Base-by-base conservation (phyloP, 257 asterid genomes). In the Craterostigma plantagineum region DNA sequence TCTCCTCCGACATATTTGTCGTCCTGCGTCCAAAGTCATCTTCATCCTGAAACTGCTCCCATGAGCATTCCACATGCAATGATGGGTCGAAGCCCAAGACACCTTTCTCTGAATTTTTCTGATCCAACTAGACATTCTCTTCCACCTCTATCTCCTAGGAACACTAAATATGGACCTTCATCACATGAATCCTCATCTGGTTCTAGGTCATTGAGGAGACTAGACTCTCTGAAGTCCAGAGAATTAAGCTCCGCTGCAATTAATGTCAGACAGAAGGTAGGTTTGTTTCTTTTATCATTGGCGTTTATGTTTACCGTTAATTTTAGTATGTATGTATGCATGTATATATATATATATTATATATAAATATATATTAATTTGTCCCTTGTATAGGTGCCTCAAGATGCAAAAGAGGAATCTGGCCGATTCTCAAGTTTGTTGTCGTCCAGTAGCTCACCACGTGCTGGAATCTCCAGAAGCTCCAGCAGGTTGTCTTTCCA, bases 401-500 rank as follows among this genome's bases (percentile, higher is more conserved):
- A 92, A 61, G 98, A 87, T 54, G 52, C 75, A 33, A 87, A 71
- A 59, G 86, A 83, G 58, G 98, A 90, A 63, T 90, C 95, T n/a
- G 98, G 98, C 36, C 68, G 95, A 59, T 90, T 77, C 59, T 81
- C 95, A 10, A 72, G 93, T 48, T 68, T 77, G 76, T 63, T 69
- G 43, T 87, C 97, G 37, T 78, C 93, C 17, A 83, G 91, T 63
- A 76, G 82, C 55, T 90, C 98, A 7, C 95, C 98, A 36, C 94
- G 84, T 57, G 67, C 77, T 49, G 96, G 92, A 51, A 71, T 73
- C 76, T 90, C 98, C 7, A 76, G 95, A 59, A 83, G 87, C 65
- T 90, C 95, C 18, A 90, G 98, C 64, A 69, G 98, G 50, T 59
- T 87, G 60, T 90, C 98, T 63, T 83, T 83, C 59, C 93, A 74